A percentile compares a stretch with the other conserved stretches of the same genome.
Evolutionary conservation across 495 filamentous ascomycete species (phyloP).

Genomic region (Penicillium paradoxum): DNA sequence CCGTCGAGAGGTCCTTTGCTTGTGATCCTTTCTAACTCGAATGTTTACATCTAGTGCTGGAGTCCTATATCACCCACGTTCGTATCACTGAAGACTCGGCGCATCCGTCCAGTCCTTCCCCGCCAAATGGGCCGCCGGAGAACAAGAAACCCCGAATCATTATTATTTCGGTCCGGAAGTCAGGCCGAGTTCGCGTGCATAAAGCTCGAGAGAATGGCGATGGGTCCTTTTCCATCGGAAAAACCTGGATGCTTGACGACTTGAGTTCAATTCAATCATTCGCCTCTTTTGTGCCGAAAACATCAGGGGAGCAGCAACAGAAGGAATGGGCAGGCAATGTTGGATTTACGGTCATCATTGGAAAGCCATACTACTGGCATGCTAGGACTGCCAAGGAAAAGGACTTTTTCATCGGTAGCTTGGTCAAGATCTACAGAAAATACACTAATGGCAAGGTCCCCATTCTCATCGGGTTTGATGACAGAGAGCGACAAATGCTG

Average conservation of each 20-base stretch:
- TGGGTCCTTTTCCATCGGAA: slow-evolving; percentile 92
- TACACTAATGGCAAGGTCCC: slow-evolving; percentile 87
- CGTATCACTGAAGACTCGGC: slow-evolving; percentile 77
- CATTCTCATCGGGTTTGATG: slow-evolving; percentile 73
- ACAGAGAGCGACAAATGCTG: slow-evolving; percentile 68
- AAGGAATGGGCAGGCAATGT: slow-evolving; percentile 72
- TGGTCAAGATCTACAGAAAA: slow-evolving; percentile 93
- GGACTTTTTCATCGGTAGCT: slow-evolving; percentile 92
- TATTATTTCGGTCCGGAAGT: slow-evolving; percentile 85
- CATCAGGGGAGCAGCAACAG: slow-evolving; percentile 56
- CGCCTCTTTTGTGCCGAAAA: slow-evolving; percentile 46
- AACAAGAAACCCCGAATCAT: slow-evolving; percentile 88
- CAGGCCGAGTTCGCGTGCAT: slow-evolving; percentile 89
- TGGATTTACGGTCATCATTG: slow-evolving; percentile 84
- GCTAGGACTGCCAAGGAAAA: slow-evolving; percentile 89
- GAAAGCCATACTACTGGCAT: slow-evolving; percentile 97
- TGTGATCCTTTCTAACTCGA: slow-evolving; percentile 11
- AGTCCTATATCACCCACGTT: slow-evolving; percentile 98
- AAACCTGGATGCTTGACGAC: slow-evolving; percentile 95
- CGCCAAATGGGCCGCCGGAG: slow-evolving; percentile 60
- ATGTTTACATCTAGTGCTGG: slow-evolving; percentile 53
- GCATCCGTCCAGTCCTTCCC: slow-evolving; percentile 80
- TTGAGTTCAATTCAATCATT: slow-evolving; percentile 75
- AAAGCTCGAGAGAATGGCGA: slow-evolving; percentile 94
- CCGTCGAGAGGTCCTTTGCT: neutral